Base-by-base conservation (phyloP, 352 stramenopile genomes). In the Phytophthora ohioensis region DNA sequence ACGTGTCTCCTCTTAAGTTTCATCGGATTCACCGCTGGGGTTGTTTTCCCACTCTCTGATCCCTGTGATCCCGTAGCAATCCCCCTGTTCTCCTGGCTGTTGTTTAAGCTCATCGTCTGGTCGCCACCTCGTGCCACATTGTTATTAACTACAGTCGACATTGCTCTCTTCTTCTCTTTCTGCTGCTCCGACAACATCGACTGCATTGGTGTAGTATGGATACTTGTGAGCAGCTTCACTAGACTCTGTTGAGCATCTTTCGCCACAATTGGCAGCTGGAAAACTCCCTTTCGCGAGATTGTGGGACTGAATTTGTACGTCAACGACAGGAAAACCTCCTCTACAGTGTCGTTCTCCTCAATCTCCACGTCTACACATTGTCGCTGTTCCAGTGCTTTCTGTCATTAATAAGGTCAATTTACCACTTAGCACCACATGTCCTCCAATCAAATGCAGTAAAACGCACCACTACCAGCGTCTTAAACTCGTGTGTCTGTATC, bases 291-390 rank as follows among this genome's bases (percentile, higher is more conserved):
- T 34, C 83, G 74, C 12, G 76, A 84, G 35, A 91, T 84, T 4
- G 66, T 81, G 12, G 79, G 59, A 32, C 80, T 85, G 62, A 92
- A 91, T 68, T 81, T 80, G 78, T 92, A 92, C 55, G 80, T 90
- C 27, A 91, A 68, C 35, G 73, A 30, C 57, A 90, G 68, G 11
- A 68, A 45, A 57, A 84, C 67, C 2, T 71, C 36, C 7, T 63
- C 27, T 4, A 72, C 36, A 4, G 43, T 46, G 6, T 46, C 67
- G 34, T 54, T 55, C 10, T 78, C 64, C 42, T 74, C 60, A 0
- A 84, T 38, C n/a, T 52, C 42, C n/a, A 92, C 30, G 52, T 82
- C 57, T 17, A 91, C 83, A 35, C 56, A 77, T 9, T 58, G 17
- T 12, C 81, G 73, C 13, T 64, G 68, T 15, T 78, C 73, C 8